Percentiles rank a stretch among this genome's conserved stretches.
Evolutionary conservation across 2,329 filamentous ascomycete genomes (phyloP).

Genomic region (Pseudogymnoascus sp.): DNA sequence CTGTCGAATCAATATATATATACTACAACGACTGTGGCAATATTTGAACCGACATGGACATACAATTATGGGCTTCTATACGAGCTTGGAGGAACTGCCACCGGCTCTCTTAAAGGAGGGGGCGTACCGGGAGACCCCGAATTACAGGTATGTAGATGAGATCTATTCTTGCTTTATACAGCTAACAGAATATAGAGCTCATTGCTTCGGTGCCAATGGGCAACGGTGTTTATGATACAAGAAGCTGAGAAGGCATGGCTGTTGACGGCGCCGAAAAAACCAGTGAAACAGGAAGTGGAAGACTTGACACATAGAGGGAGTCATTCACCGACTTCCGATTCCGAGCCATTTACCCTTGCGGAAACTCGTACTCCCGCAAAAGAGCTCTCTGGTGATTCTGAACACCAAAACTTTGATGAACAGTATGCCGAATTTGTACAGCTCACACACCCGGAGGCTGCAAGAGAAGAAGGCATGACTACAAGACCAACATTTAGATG

Average conservation of each 20-base stretch:
- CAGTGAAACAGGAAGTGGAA: not conserved
- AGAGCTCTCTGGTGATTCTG: not conserved
- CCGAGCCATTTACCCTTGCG: not conserved
- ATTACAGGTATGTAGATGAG: not conserved
- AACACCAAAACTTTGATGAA: conserved; percentile 11
- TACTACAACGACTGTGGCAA: conserved; percentile 19
- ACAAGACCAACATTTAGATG: not conserved
- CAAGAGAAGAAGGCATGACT: conserved; percentile 1
- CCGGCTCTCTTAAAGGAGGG: not conserved
- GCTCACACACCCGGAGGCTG: not conserved
- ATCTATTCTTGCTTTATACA: not conserved
- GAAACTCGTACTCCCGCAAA: not conserved
- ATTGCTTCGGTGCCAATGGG: conserved; percentile 10
- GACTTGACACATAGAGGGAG: not conserved
- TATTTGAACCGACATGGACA: conserved; percentile 26
- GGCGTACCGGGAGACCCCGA: not conserved
- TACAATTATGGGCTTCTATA: not conserved
- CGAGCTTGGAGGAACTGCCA: not conserved
- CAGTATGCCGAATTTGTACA: conserved; percentile 17
- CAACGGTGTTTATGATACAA: conserved; percentile 2
- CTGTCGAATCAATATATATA: conserved; percentile 25
- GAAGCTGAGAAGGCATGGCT: conserved; percentile 12
- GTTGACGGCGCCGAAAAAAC: not conserved
- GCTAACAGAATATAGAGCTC: not conserved
- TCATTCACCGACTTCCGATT: not conserved